Evolutionary conservation across 441 rosid genomes (phyloP), one percentile per base, ranked within the genome.

Genomic region (Raphanus hybrid): DNA sequence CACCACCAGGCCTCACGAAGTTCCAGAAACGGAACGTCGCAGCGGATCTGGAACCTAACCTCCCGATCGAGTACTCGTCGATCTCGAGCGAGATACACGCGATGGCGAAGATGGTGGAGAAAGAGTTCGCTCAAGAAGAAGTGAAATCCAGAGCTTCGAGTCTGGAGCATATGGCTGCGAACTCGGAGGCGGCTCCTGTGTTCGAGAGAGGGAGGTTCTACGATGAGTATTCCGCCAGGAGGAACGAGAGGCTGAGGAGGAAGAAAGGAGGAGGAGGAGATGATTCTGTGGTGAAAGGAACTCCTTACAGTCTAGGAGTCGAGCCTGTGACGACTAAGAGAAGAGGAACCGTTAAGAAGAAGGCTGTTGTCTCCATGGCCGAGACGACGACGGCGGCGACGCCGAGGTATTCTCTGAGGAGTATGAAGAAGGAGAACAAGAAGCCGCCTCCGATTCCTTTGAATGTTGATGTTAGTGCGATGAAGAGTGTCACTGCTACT

Each of bases 191-290:
- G 58, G 23, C 74, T 80, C 80, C 89, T 8, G 34, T 87, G 6
- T 88, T 87, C 67, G 91, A 90, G 83, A 88, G 98, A 70, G 99
- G 99, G 43, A 89, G 90, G 80, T 87, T 93, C 35, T 96, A 93
- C 48, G 97, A 93, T 0, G 87, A 83, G 82, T 96, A 96, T 65
- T 82, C 97, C 0, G 97, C 97, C 0, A 82, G 87, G 75, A 90
- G 99, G 77, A 93, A 89, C 71, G 99, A 96, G 85, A 77, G 90
- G 83, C 83, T 96, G 83, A 89, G 57, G 82, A 83, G 89, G 79
- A 96, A 89, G 88, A 88, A 76, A 66, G 77, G 79, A 8, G 81
- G 74, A 5, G 90, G 77, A 4, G 70, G n/a, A n/a, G n/a, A n/a
- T n/a, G n/a, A 39, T 29, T 6, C 63, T 0, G 26, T 9, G 64